These are phyloP conservation scores for Luvunga scandens DNA, from an alignment of 345 rosid genomes.

Conservation along the genomic window DNA sequence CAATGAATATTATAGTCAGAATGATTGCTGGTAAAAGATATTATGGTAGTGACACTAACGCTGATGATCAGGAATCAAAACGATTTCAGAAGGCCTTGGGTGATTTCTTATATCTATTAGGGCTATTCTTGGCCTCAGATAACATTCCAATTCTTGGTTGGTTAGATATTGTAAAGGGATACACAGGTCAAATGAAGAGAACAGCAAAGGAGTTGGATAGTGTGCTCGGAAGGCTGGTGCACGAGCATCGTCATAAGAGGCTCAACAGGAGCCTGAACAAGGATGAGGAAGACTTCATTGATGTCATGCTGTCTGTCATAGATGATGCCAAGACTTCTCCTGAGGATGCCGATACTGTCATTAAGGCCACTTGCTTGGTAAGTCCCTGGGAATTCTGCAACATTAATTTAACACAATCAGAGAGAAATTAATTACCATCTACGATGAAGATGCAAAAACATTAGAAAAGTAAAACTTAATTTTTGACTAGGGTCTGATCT, in stretches of 20 bases:
- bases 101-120: constrained; percentile 16
- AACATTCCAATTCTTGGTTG: constrained; percentile 34
- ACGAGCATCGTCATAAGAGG: constrained; percentile 32
- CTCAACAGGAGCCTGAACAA: background rate
- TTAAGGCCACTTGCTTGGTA: constrained; percentile 66
- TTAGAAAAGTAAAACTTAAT: no score
- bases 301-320: constrained; percentile 47
- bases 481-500: no score
- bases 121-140: constrained; percentile 28
- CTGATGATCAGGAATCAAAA: constrained; percentile 17
- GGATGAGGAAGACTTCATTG: constrained; percentile 40
- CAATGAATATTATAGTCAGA: constrained; percentile 30
- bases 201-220: constrained; percentile 37
- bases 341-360: constrained; percentile 43
- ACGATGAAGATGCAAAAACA: no score
- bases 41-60: background rate
- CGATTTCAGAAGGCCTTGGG: constrained; percentile 19
- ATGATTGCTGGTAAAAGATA: constrained; percentile 29
- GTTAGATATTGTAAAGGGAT: constrained; percentile 28
- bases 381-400: background rate
- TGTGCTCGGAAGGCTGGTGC: constrained; percentile 37
- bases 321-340: constrained; percentile 32
- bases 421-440: background rate
- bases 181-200: constrained; percentile 27
- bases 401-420: background rate